These are phyloP conservation scores for Henckelia pumila DNA, from an alignment of 257 asterid genomes.

Conservation along the genomic window DNA sequence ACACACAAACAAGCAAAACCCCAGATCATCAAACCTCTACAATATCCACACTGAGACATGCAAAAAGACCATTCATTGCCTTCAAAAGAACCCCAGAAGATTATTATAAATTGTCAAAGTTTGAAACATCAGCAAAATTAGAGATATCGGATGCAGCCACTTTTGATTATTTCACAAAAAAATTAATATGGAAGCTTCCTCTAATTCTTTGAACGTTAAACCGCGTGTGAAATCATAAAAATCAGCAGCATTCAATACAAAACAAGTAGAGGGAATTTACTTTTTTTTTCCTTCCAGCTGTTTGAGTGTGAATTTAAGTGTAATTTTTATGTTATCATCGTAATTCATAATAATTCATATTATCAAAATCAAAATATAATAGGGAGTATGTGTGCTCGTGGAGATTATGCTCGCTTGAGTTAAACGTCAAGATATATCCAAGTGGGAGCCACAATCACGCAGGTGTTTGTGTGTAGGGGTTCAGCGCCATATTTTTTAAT, in stretches of 20 bases:
- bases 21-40: constrained; percentile 16
- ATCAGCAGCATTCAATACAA: constrained; percentile 25
- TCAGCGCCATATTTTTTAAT: not conserved
- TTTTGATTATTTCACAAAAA: constrained; percentile 23
- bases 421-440: constrained; percentile 24
- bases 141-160: constrained; percentile 19
- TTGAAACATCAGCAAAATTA: constrained; percentile 22
- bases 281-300: not conserved
- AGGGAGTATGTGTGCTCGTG: constrained; percentile 1
- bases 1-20: too few species aligned
- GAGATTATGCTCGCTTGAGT: constrained; percentile 6
- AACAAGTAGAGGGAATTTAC: not conserved
- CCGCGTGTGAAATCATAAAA: constrained; percentile 26
- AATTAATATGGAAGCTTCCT: constrained; percentile 3
- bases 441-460: constrained; percentile 18
- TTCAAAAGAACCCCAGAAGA: constrained; percentile 3
- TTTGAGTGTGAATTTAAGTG: not conserved
- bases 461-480: not conserved
- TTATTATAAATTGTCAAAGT: constrained; percentile 9
- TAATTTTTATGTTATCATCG: not conserved
- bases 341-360: constrained; percentile 6
- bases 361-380: not conserved
- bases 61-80: not conserved
- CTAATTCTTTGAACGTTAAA: constrained; percentile 23
- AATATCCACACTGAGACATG: constrained; percentile 8